phyloP scores from a whole-genome alignment of 2,329 filamentous ascomycete genomes.

The Sporothrix inflata region DNA sequence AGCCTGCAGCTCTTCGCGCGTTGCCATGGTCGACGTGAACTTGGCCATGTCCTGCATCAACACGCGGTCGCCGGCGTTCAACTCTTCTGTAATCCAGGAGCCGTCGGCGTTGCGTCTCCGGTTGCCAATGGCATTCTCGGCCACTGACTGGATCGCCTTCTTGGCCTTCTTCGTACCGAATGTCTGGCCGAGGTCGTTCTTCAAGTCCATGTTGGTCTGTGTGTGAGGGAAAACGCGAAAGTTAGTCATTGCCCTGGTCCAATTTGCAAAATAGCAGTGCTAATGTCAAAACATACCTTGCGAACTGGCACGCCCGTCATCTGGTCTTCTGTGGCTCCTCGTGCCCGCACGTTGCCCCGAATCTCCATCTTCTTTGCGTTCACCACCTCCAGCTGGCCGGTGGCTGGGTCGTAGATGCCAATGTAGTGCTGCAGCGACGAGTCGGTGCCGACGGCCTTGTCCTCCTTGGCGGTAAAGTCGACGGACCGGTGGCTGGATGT shows the following conservation, averaged over 20 bases:
- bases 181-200: constrained; percentile 71
- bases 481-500: constrained; percentile 60
- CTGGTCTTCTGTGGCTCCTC: constrained; percentile 55
- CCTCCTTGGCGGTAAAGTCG: constrained; percentile 63
- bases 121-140: constrained; percentile 67
- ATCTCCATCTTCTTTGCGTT: constrained; percentile 68
- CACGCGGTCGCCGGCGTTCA: constrained; percentile 54
- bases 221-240: too few species aligned
- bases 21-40: constrained; percentile 58
- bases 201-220: constrained; percentile 63
- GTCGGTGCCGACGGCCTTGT: constrained; percentile 47
- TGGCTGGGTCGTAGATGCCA: constrained; percentile 64
- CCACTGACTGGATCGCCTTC: constrained; percentile 71
- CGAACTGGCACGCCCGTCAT: constrained; percentile 44
- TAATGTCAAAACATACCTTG: constrained; percentile 40
- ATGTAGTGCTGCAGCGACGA: constrained; percentile 64
- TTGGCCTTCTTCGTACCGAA: constrained; percentile 87
- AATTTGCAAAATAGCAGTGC: not conserved
- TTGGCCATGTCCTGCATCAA: constrained; percentile 67
- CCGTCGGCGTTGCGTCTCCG: constrained; percentile 50
- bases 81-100: constrained; percentile 39
- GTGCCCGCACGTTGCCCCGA: constrained; percentile 59
- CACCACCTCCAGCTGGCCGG: constrained; percentile 62
- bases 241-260: not conserved
- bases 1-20: constrained; percentile 45